A percentile compares a stretch with the other conserved stretches of the same genome.
Conservation (phyloP, 225 moss, liverwort and hornwort genomes). For the Neckera pumila region DNA sequence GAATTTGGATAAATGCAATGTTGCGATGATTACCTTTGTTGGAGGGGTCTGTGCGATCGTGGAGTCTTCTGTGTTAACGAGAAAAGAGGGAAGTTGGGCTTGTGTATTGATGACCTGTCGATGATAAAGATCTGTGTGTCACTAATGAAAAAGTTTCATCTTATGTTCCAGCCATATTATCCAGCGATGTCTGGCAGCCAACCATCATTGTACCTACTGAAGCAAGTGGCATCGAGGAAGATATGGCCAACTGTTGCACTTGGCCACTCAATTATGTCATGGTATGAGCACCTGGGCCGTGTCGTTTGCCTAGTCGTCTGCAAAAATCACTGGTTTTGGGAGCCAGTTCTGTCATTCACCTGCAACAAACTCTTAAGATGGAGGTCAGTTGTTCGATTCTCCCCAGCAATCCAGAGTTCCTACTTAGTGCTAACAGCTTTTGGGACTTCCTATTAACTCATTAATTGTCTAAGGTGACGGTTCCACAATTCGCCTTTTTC, state of each 20-base stretch:
- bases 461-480: background rate
- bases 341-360: constrained; percentile 42
- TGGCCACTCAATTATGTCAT: constrained; percentile 74
- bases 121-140: background rate
- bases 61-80: background rate
- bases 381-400: constrained; percentile 15
- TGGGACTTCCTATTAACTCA: background rate
- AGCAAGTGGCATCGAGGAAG: constrained; percentile 45
- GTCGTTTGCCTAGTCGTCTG: constrained; percentile 68
- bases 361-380: constrained; percentile 36
- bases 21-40: background rate
- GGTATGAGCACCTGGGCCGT: constrained; percentile 92
- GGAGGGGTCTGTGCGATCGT: background rate
- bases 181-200: constrained; percentile 26
- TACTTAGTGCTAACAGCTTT: background rate
- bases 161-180: constrained; percentile 55
- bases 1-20: background rate
- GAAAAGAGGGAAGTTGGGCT: background rate
- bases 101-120: background rate
- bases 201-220: constrained; percentile 31
- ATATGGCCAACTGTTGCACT: constrained; percentile 60
- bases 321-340: constrained; percentile 78
- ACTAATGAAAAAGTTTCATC: background rate
- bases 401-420: background rate
- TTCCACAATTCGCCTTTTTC: background rate